phyloP scores from a whole-genome alignment of 345 rosid species.

The Erucastrum elatum region DNA sequence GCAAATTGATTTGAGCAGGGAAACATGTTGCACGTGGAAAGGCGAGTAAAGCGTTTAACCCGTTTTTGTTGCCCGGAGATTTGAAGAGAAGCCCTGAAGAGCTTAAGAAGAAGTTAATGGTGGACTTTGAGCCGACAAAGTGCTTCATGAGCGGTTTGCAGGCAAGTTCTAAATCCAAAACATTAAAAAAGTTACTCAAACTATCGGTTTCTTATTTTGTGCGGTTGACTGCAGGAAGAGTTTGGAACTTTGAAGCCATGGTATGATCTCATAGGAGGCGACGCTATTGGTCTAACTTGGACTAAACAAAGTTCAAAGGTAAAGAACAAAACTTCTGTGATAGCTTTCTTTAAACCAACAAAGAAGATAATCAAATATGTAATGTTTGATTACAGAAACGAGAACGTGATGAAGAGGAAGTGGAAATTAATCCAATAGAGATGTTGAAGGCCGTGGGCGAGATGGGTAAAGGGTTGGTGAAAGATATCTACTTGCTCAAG shows the following conservation, averaged over 20 bases:
- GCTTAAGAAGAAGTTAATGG: slow-evolving; percentile 58
- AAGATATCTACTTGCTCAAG: slow-evolving; percentile 65
- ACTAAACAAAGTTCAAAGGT: slow-evolving; percentile 63
- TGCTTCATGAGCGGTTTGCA: slow-evolving; percentile 63
- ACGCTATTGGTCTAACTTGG: slow-evolving; percentile 86
- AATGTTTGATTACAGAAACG: slow-evolving; percentile 58
- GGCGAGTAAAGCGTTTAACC: slow-evolving; percentile 60
- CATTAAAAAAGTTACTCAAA: not conserved
- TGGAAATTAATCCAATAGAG: slow-evolving; percentile 46
- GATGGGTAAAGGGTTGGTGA: slow-evolving; percentile 82
- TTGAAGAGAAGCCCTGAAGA: slow-evolving; percentile 57
- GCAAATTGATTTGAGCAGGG: slow-evolving; percentile 48
- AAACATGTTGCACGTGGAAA: slow-evolving; percentile 65
- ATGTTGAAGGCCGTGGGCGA: slow-evolving; percentile 62
- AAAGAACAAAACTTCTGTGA: too few species aligned
- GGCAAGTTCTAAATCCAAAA: slow-evolving; percentile 45
- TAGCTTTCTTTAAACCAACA: not conserved
- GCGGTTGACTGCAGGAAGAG: slow-evolving; percentile 51
- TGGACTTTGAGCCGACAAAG: slow-evolving; percentile 73
- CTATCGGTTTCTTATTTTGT: slow-evolving; percentile 10
- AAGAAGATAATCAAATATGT: slow-evolving; percentile 1
- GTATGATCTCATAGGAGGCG: slow-evolving; percentile 89
- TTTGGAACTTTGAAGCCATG: slow-evolving; percentile 62
- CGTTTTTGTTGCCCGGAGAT: slow-evolving; percentile 58
- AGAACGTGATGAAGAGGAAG: slow-evolving; percentile 52